These are phyloP conservation scores for Botryotinia narcissicola DNA, from an alignment of 2,329 filamentous ascomycete species.

Conservation along the genomic window DNA sequence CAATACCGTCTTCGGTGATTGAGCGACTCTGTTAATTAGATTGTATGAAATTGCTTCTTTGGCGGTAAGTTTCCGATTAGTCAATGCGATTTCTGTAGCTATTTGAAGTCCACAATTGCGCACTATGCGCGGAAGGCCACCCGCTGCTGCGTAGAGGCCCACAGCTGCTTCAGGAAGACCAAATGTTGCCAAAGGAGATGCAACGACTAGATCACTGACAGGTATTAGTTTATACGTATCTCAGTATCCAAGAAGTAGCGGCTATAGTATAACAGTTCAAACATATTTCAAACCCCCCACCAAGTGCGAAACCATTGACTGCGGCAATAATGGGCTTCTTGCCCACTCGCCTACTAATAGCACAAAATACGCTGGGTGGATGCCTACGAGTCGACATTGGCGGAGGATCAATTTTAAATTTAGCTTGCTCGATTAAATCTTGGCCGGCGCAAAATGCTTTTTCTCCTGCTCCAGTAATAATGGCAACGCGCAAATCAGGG, in stretches of 20 bases:
- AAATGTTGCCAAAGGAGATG: slow-evolving; percentile 59
- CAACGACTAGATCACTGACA: slow-evolving; percentile 66
- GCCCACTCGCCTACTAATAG: slow-evolving; percentile 62
- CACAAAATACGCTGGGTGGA: slow-evolving; percentile 55
- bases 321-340: slow-evolving; percentile 75
- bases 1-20: slow-evolving; percentile 45
- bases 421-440: slow-evolving; percentile 61
- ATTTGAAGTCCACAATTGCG: slow-evolving; percentile 63
- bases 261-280: slow-evolving; percentile 48
- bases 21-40: slow-evolving; percentile 63
- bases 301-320: slow-evolving; percentile 73
- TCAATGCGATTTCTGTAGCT: slow-evolving; percentile 68
- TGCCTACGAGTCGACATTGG: slow-evolving; percentile 35
- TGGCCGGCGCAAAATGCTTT: slow-evolving; percentile 65
- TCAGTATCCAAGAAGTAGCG: not conserved
- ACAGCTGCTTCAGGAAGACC: slow-evolving; percentile 68
- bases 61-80: slow-evolving; percentile 59
- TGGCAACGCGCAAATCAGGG: slow-evolving; percentile 57
- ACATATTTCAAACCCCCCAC: slow-evolving; percentile 72
- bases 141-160: slow-evolving; percentile 69
- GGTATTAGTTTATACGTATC: not conserved
- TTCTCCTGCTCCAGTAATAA: slow-evolving; percentile 62
- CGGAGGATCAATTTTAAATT: slow-evolving; percentile 41
- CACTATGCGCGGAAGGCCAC: slow-evolving; percentile 65
- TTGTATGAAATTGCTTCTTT: slow-evolving; percentile 62